Evolutionary conservation across 352 stramenopile genomes (phyloP), one percentile per base, ranked within the genome.

Genomic region (Globisporangium recalcitrans): DNA sequence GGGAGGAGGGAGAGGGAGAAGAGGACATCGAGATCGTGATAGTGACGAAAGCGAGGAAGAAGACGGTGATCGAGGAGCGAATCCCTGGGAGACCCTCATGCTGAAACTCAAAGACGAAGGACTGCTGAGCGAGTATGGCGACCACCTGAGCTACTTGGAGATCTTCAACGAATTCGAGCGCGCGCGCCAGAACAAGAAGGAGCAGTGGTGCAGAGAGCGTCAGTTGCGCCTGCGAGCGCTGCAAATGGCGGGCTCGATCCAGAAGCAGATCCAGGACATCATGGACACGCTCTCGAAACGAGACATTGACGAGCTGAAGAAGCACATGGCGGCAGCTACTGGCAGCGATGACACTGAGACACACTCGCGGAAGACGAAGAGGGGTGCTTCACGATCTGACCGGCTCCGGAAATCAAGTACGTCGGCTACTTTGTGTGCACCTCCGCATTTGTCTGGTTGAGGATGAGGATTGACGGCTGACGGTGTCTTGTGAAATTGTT

Each of bases 241-340:
- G 14, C 75, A 70, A 11, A 87, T 82, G 52, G 84, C 84, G 1
- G 34, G 22, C 8, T 75, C 72, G 5, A 80, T 93, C 36, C 60
- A 71, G 14, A 71, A 72, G 22, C 84, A 93, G 64, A 68, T 93
- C 5, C 67, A 72, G n/a, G 82, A 84, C 27, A 78, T 93, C 40
- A 65, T 85, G 11, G 47, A 64, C 1, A 67, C 69, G 6, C 53
- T 88, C 9, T 46, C 71, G 51, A 52, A 54, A 10, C 60, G 67
- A 1, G 68, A 87, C 26, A 34, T 85, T 0, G 64, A 82, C 9
- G 46, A 52, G 16, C 32, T 79, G 8, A 48, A 57, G 11, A 40
- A 63, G 8, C 38, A 48, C 9, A 47, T 60, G 16, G 29, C 44
- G 9, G 21, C 0, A 13, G 22, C 44, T 53, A 19, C 8, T 29